These are phyloP conservation scores for Aeschynomene evenia DNA, from an alignment of 306 rosid species.

Conservation along the genomic window DNA sequence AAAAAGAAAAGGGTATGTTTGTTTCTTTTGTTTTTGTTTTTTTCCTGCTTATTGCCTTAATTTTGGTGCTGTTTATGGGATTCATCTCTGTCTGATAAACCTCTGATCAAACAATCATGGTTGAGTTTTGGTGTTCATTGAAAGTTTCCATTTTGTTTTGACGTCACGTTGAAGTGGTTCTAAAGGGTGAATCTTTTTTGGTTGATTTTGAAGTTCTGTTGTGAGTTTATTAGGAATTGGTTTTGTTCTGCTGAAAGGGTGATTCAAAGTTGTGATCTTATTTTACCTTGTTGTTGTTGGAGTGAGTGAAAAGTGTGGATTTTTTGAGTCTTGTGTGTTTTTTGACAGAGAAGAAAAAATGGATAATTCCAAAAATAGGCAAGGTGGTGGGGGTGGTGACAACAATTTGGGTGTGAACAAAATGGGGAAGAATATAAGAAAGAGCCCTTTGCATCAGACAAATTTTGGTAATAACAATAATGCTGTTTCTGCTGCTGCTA, in stretches of 20 bases:
- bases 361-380: slow-evolving; percentile 60
- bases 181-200: not conserved
- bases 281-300: not conserved
- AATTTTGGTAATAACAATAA: slow-evolving; percentile 41
- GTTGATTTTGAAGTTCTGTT: not conserved
- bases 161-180: slow-evolving; percentile 6
- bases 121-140: not conserved
- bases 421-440: slow-evolving; percentile 72
- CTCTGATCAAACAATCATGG: not conserved
- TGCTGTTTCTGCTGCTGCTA: slow-evolving; percentile 24
- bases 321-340: not conserved
- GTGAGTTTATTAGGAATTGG: not conserved
- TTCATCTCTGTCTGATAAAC: not conserved
- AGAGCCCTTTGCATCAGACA: slow-evolving; percentile 64
- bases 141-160: slow-evolving; percentile 17
- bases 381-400: not conserved
- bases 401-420: slow-evolving; percentile 66
- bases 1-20: slow-evolving; percentile 34
- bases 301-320: not conserved
- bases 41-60: slow-evolving; percentile 18
- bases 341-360: slow-evolving; percentile 24
- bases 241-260: not conserved
- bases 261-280: not conserved
- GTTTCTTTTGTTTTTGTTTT: too few species aligned
- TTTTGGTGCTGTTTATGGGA: slow-evolving; percentile 17